Conservation (phyloP, 495 filamentous ascomycete genomes). For the Umbilicaria muhlenbergii region DNA sequence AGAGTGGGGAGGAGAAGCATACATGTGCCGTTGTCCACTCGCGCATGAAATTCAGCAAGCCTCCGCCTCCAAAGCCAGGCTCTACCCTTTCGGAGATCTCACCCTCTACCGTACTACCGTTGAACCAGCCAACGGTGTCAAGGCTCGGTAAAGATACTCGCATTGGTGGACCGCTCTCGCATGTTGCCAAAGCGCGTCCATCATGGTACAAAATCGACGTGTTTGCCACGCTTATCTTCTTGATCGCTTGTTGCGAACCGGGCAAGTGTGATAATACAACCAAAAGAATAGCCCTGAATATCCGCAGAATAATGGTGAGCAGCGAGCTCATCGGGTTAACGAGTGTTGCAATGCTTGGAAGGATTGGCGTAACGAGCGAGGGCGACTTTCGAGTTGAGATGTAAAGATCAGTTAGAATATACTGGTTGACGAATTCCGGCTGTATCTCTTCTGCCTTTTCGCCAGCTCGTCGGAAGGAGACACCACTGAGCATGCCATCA, state of each 20-base stretch:
- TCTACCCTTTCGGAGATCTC: conserved; percentile 18
- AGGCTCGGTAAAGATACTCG: conserved; percentile 40
- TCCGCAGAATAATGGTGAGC: conserved; percentile 25
- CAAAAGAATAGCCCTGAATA: conserved; percentile 35
- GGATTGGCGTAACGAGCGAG: conserved; percentile 30
- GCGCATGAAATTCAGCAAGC: conserved; percentile 36
- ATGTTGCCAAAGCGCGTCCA: conserved; percentile 46
- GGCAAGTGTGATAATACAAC: conserved; percentile 36
- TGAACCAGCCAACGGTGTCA: conserved; percentile 51
- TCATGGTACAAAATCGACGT: conserved; percentile 48
- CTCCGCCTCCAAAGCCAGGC: conserved; percentile 32
- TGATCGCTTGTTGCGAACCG: conserved; percentile 35
- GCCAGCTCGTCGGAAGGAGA: conserved; percentile 30
- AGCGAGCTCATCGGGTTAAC: conserved; percentile 29
- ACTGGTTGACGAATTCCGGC: conserved; percentile 49
- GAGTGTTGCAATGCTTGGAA: conserved; percentile 47
- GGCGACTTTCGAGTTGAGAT: conserved; percentile 29
- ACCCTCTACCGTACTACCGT: conserved; percentile 34
- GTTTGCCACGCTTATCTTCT: conserved; percentile 49
- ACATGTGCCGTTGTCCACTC: conserved; percentile 53
- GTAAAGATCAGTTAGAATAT: conserved; percentile 46
- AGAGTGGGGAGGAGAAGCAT: background rate
- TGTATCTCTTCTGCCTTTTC: conserved; percentile 17
- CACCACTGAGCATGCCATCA: conserved; percentile 54
- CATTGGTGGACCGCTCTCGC: conserved; percentile 52